These are phyloP conservation scores for Grosmannia huntii DNA, from an alignment of 2,329 filamentous ascomycete genomes.

Conservation along the genomic window DNA sequence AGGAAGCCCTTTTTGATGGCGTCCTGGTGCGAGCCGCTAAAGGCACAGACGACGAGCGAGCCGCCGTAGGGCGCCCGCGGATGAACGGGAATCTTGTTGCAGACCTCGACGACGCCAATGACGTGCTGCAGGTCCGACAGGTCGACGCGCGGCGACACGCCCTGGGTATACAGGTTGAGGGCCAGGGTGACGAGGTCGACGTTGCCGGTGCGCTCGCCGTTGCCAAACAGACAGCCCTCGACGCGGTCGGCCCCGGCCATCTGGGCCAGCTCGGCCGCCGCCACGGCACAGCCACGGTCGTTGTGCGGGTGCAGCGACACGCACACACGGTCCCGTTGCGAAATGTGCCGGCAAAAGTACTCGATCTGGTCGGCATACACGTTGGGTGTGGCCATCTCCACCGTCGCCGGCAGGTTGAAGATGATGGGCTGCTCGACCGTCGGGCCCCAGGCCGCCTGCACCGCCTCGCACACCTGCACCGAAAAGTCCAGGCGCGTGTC, in stretches of 20 bases:
- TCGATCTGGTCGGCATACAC: slow-evolving; percentile 94
- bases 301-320: slow-evolving; percentile 93
- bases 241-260: slow-evolving; percentile 95
- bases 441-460: slow-evolving; percentile 88
- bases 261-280: slow-evolving; percentile 81
- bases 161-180: slow-evolving; percentile 91
- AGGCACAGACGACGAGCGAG: slow-evolving; percentile 82
- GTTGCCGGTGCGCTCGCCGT: slow-evolving; percentile 91
- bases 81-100: slow-evolving; percentile 91
- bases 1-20: slow-evolving; percentile 91
- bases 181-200: slow-evolving; percentile 88
- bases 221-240: slow-evolving; percentile 87
- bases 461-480: slow-evolving; percentile 75
- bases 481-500: slow-evolving; percentile 78
- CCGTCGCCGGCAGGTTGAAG: slow-evolving; percentile 92
- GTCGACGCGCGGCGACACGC: slow-evolving; percentile 72
- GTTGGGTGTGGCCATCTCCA: slow-evolving; percentile 90
- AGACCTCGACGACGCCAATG: slow-evolving; percentile 80
- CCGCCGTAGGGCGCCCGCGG: slow-evolving; percentile 83
- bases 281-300: slow-evolving; percentile 79
- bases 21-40: slow-evolving; percentile 86
- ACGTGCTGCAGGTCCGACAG: slow-evolving; percentile 80
- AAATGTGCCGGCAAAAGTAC: slow-evolving; percentile 80
- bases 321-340: slow-evolving; percentile 72
- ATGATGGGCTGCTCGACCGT: slow-evolving; percentile 71